Conservation (phyloP, 768 basidiomycete genomes). For the Obba rivulosa region DNA sequence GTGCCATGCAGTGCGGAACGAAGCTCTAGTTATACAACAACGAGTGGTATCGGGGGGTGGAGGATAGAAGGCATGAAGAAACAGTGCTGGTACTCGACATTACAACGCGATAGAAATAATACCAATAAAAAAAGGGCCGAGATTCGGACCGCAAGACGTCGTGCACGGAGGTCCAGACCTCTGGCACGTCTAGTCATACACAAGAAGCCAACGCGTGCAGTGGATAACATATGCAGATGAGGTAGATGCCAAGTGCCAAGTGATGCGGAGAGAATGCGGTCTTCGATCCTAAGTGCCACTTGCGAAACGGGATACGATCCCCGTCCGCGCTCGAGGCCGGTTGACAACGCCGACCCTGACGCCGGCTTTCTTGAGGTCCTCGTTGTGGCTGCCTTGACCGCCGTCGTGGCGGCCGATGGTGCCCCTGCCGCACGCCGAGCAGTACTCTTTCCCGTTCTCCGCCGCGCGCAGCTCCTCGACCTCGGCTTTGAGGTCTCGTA, state of each 20-base stretch:
- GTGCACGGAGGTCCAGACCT: conserved; percentile 7
- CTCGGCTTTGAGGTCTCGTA: conserved; percentile 66
- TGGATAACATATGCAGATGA: neutral
- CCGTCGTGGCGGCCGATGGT: conserved; percentile 2
- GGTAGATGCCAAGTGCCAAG: conserved; percentile 1
- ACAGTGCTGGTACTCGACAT: neutral
- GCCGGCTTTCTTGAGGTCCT: conserved; percentile 21
- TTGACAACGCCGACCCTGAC: conserved; percentile 41
- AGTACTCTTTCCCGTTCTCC: conserved; percentile 38
- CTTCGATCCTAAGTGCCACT: conserved; percentile 33
- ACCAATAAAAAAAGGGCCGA: neutral
- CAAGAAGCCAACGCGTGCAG: neutral
- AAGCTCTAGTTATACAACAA: neutral
- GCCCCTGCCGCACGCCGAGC: conserved; percentile 59
- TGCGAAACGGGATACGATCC: conserved; percentile 57
- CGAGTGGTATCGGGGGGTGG: neutral
- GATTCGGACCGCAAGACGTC: conserved; percentile 10
- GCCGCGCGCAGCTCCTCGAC: conserved; percentile 48
- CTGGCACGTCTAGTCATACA: neutral
- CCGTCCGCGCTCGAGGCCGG: conserved; percentile 65
- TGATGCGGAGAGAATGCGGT: conserved; percentile 1
- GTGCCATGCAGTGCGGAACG: neutral
- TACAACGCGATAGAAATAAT: neutral
- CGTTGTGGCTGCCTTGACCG: conserved; percentile 7
- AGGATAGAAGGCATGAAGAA: neutral